Evolutionary conservation across 2,329 filamentous ascomycete genomes (phyloP).

Genomic region (Phialocephala subalpina): DNA sequence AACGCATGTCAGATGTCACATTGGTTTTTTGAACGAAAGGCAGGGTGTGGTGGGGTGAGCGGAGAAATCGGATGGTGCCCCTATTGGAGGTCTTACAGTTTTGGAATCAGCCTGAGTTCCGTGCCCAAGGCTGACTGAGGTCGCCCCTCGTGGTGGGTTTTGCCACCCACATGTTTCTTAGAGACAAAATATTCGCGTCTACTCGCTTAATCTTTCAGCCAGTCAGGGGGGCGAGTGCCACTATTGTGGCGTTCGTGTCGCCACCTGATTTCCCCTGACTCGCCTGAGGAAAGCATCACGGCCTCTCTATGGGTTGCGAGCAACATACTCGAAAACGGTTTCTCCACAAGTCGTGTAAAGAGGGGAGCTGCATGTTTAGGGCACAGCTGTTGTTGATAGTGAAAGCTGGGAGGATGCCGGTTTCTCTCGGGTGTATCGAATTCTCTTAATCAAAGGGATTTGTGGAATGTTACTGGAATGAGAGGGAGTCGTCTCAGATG

Average conservation of each 20-base stretch:
- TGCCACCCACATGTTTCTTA: background rate
- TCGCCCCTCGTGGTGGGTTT: background rate
- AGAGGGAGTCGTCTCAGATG: background rate
- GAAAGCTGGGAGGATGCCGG: background rate
- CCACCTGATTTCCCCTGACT: conserved; percentile 7
- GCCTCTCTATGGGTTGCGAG: background rate
- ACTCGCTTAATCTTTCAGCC: conserved; percentile 8
- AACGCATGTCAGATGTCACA: conserved; percentile 9
- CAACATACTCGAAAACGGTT: background rate
- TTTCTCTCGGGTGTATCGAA: background rate
- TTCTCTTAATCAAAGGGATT: background rate
- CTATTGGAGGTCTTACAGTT: background rate
- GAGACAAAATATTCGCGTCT: conserved; percentile 1
- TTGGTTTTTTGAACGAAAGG: background rate
- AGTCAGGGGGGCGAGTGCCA: background rate
- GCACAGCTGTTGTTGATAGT: background rate
- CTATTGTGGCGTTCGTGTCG: background rate
- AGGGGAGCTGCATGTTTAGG: background rate
- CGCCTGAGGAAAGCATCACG: background rate
- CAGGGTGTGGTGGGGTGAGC: conserved; percentile 1
- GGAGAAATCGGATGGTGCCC: background rate
- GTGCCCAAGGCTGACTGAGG: conserved; percentile 7
- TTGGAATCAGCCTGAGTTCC: background rate
- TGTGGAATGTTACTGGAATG: conserved; percentile 4
- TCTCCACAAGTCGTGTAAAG: background rate